These are phyloP conservation scores for Lentinus tigrinus DNA, from an alignment of 768 basidiomycete genomes.

Conservation along the genomic window DNA sequence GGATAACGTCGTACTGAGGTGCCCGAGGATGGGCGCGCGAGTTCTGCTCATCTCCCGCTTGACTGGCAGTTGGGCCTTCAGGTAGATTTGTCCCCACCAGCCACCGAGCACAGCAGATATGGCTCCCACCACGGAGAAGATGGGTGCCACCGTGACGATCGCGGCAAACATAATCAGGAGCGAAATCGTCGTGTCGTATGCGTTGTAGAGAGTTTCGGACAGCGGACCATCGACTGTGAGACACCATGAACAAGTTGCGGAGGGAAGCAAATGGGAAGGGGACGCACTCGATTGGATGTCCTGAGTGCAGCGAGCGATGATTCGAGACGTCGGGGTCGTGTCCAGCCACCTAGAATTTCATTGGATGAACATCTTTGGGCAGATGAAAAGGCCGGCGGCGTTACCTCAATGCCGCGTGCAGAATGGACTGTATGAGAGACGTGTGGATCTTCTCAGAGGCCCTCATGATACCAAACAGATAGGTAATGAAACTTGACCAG, in stretches of 20 bases:
- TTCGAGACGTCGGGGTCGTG: conserved; percentile 51
- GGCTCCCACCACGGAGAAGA: conserved; percentile 40
- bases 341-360: conserved; percentile 45
- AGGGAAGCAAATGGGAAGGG: neutral
- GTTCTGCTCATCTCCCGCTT: conserved; percentile 58
- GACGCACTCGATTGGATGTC: conserved; percentile 47
- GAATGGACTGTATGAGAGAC: conserved; percentile 26
- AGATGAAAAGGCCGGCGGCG: neutral
- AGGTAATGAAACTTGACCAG: conserved; percentile 22
- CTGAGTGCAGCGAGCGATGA: conserved; percentile 66
- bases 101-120: conserved; percentile 37
- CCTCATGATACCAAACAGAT: conserved; percentile 28
- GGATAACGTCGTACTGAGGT: conserved; percentile 52
- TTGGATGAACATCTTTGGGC: neutral
- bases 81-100: conserved; percentile 50
- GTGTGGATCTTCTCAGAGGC: conserved; percentile 33
- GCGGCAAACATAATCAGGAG: conserved; percentile 36
- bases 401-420: conserved; percentile 31
- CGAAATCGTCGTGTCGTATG: conserved; percentile 29
- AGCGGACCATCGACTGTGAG: conserved; percentile 36
- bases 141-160: conserved; percentile 38
- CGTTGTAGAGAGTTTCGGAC: conserved; percentile 21
- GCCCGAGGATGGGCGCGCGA: conserved; percentile 48
- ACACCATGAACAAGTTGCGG: neutral
- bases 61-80: conserved; percentile 54